phyloP scores from a whole-genome alignment of 352 stramenopile species.

The Globisporangium iwayamae region DNA sequence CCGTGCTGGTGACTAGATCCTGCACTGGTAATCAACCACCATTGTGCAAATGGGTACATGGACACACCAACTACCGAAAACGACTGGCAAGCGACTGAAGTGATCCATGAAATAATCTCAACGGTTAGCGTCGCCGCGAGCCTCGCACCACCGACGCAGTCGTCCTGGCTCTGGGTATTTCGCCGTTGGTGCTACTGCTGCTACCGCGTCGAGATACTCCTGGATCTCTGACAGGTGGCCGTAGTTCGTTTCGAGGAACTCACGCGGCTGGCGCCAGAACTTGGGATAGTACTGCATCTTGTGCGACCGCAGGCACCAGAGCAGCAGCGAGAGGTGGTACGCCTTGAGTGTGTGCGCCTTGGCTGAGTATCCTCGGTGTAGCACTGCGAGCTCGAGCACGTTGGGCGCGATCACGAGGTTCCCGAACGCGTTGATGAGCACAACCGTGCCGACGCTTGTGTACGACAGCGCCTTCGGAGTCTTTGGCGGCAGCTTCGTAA shows the following conservation, averaged over 20 bases:
- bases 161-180: background rate
- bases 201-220: conserved; percentile 16
- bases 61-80: background rate
- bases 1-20: background rate
- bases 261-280: conserved; percentile 32
- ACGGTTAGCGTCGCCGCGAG: background rate
- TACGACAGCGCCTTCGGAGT: conserved; percentile 38
- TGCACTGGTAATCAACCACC: background rate
- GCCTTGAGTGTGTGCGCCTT: conserved; percentile 32
- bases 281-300: conserved; percentile 22
- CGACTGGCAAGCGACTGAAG: background rate
- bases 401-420: conserved; percentile 47
- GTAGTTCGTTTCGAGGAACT: conserved; percentile 26
- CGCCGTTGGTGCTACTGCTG: background rate
- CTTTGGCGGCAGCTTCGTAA: conserved; percentile 41
- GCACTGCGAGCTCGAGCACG: conserved; percentile 29
- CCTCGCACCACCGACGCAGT: background rate
- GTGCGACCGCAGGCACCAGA: conserved; percentile 42
- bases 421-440: conserved; percentile 37
- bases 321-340: conserved; percentile 40
- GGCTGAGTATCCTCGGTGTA: conserved; percentile 37
- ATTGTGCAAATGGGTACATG: background rate
- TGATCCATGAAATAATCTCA: background rate
- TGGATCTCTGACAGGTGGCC: conserved; percentile 28
- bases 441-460: conserved; percentile 28